Base-by-base conservation (phyloP, 495 filamentous ascomycete genomes). In the Talaromyces stipitatus region DNA sequence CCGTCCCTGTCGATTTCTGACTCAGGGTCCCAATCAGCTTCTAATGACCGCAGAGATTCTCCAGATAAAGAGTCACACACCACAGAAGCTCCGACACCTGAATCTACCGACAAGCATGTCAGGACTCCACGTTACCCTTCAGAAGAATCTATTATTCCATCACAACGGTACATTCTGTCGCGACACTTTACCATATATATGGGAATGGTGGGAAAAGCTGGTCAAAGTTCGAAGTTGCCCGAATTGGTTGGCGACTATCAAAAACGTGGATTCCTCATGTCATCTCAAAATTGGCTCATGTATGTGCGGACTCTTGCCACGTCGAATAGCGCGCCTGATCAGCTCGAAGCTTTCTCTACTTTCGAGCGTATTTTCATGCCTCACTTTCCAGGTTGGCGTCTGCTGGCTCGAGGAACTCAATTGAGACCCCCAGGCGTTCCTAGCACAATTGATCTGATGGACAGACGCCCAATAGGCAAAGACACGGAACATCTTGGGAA, bases 361-460 rank as follows among this genome's bases (percentile, higher is more conserved):
- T 91, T 86, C 70, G 91, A 96, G 69, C 59, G 71, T 11, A 77
- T 83, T 29, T 82, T 96, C 56, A 91, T 92, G 81, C 81, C 80
- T 4, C 73, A 80, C 43, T 95, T 88, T 79, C 76, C 76, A 2
- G 88, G 88, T 20, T 96, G 91, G 91, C 64, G 68, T 4, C 55
- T 61, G 48, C 47, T 78, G 50, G 63, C 64, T n/a, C 61, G 57
- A 61, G 67, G 65, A 56, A 60, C 58, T 48, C 70, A 65, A 29
- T 30, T 67, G 27, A 71, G 62, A 41, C 76, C 65, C 18, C 41
- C 61, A 2, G 62, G 59, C 43, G 61, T 69, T 22, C 68, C 72
- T 23, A 50, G 50, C 11, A 55, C 64, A 18, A 64, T 70, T 55
- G 67, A 73, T 45, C 27, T 56, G 41, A 32, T 65, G 32, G 65